Percentiles rank a stretch among this genome's conserved stretches.
Conservation (phyloP, 495 filamentous ascomycete genomes). For the Aspergillus nanangensis region DNA sequence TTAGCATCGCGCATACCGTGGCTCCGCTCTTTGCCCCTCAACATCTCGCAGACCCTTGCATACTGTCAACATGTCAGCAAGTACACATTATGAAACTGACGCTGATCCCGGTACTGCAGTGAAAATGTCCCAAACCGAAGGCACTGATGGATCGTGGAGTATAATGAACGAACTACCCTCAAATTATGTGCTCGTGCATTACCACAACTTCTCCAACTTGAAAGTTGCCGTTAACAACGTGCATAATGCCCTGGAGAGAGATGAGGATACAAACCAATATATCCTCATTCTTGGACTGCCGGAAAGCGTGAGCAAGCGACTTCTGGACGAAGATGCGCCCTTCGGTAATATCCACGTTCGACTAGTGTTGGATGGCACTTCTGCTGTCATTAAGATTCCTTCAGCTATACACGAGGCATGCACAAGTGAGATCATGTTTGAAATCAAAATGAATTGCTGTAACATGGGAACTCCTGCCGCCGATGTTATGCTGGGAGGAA, state of each 20-base stretch:
- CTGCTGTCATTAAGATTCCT: background rate
- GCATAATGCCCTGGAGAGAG: background rate
- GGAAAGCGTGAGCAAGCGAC: background rate
- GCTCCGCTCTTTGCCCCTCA: background rate
- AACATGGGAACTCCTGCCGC: background rate
- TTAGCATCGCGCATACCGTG: background rate
- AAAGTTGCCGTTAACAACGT: background rate
- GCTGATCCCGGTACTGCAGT: background rate
- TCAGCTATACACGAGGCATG: background rate
- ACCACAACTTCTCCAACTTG: background rate
- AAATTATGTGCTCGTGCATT: conserved; percentile 1
- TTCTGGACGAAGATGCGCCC: background rate
- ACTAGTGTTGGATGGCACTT: background rate
- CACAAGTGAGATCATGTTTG: background rate
- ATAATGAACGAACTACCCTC: background rate
- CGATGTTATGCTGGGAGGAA: background rate
- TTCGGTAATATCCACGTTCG: background rate
- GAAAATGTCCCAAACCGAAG: background rate
- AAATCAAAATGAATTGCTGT: background rate
- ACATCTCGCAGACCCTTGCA: background rate
- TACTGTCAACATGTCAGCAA: background rate
- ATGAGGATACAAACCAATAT: background rate
- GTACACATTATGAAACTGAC: background rate
- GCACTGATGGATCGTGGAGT: background rate
- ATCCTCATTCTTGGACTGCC: conserved; percentile 1